A percentile compares a stretch with the other conserved stretches of the same genome.
Conservation (phyloP, 2,329 filamentous ascomycete species). For the Pyrenophora teres region DNA sequence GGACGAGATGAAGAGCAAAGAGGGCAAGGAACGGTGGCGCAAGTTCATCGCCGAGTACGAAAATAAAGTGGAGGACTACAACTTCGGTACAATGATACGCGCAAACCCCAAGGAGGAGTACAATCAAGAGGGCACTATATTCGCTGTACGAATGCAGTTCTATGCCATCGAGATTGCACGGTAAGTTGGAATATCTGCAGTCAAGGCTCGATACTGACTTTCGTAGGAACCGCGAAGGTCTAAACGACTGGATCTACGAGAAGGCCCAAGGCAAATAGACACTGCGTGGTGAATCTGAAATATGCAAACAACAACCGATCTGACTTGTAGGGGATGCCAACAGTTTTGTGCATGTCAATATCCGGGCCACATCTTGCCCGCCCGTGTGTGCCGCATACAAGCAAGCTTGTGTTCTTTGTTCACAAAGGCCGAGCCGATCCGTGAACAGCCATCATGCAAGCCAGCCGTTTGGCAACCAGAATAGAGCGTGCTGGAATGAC, state of each 20-base stretch:
- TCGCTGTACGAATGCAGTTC: conserved; percentile 83
- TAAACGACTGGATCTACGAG: conserved; percentile 98
- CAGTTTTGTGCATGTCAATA: conserved; percentile 6
- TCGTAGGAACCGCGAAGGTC: conserved; percentile 74
- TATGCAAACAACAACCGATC: neutral
- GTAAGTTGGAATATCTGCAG: conserved; percentile 47
- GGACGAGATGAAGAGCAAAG: conserved; percentile 96
- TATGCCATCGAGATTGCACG: conserved; percentile 78
- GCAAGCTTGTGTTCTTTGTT: conserved; percentile 8
- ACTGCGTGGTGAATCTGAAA: neutral
- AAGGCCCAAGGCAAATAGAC: conserved; percentile 61
- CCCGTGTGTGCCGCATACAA: neutral
- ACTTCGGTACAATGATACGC: conserved; percentile 94
- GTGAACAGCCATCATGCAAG: conserved; percentile 1
- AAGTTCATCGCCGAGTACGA: conserved; percentile 94
- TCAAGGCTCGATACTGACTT: conserved; percentile 21
- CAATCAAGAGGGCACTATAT: conserved; percentile 86
- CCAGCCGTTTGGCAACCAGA: neutral
- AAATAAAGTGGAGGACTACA: conserved; percentile 94
- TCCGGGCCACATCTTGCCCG: conserved; percentile 7
- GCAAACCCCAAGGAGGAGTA: conserved; percentile 81
- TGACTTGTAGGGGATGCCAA: neutral
- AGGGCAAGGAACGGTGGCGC: conserved; percentile 91
- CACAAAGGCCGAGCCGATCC: neutral
- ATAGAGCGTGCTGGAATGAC: neutral